Base-by-base conservation (phyloP, 1,139 yeast species). In the Ogataea hybrid region DNA sequence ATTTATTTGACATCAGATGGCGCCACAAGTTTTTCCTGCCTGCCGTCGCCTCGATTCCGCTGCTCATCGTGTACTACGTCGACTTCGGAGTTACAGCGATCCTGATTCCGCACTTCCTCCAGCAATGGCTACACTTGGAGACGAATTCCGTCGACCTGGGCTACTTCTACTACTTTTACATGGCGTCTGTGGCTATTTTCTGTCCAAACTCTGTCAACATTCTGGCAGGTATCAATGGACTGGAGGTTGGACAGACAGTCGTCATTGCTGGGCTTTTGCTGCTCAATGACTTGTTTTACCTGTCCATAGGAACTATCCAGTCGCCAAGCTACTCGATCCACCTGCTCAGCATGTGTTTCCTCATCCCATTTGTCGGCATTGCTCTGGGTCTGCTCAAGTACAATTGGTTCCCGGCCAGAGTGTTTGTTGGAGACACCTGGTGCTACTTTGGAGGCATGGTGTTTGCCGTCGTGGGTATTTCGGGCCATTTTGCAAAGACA, bases 361-460 rank as follows among this genome's bases (percentile, higher is more conserved):
- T 92, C 35, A 68, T 90, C 1, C 99, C 98, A 15, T 85, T 92
- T 58, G 58, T 90, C 27, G 97, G 97, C 0, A 95, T 88, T 3
- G 79, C 96, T 1, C 48, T 82, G 2, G 95, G 88, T 0, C 67
- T 92, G 41, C 75, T 86, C 51, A 79, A 77, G 54, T 83, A 73
- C 69, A 92, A 92, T 62, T 85, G 92, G 84, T 92, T 73, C 68
- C 98, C 98, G 1, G 89, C 98, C 0, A 67, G 68, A 44, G 97
- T 88, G 1, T 92, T 92, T 68, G 99, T 94, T 4, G 99, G 99
- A 18, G 99, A 92, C 60, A 92, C 98, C 0, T 94, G 85, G 68
- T 92, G 99, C 65, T 92, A 94, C 65, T 89, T 92, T 63, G 88
- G 96, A 23, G 99, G 99, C 3, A 92, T 92, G 98, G 96, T 92